Conservation (phyloP, 2,329 filamentous ascomycete genomes). For the Aspergillus ochraceoroseus region DNA sequence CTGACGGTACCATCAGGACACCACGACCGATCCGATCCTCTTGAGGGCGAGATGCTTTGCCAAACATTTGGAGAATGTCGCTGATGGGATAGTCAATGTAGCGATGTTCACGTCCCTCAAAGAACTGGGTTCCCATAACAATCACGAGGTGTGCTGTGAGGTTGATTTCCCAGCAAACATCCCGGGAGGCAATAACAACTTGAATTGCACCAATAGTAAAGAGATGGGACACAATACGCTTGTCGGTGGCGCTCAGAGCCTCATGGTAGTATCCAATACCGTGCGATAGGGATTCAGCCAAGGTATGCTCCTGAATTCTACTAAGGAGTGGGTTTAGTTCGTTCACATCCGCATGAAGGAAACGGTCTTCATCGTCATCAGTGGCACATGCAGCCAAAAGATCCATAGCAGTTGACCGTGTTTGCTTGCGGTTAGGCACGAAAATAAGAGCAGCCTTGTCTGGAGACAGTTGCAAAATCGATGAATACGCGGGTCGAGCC, state of each 20-base stretch:
- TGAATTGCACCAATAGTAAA: slow-evolving; percentile 87
- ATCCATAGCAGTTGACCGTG: slow-evolving; percentile 78
- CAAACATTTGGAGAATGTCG: slow-evolving; percentile 96
- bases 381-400: slow-evolving; percentile 79
- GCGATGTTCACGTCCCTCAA: slow-evolving; percentile 90
- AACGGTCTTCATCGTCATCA: slow-evolving; percentile 88
- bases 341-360: slow-evolving; percentile 76
- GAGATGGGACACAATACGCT: slow-evolving; percentile 87
- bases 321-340: slow-evolving; percentile 78
- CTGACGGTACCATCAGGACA: slow-evolving; percentile 91
- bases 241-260: slow-evolving; percentile 80
- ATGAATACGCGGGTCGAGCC: slow-evolving; percentile 88
- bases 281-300: slow-evolving; percentile 85
- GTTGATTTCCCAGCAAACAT: slow-evolving; percentile 94
- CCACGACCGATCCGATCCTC: slow-evolving; percentile 78
- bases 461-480: slow-evolving; percentile 79
- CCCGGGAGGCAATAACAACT: slow-evolving; percentile 72
- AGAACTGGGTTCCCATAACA: slow-evolving; percentile 97
- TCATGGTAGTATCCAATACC: slow-evolving; percentile 98
- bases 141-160: slow-evolving; percentile 84
- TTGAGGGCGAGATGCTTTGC: slow-evolving; percentile 75
- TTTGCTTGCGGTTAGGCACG: slow-evolving; percentile 89
- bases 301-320: slow-evolving; percentile 75
- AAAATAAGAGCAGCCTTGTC: slow-evolving; percentile 90
- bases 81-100: slow-evolving; percentile 95